phyloP scores from a whole-genome alignment of 2,329 filamentous ascomycete species.

The Fusarium luffae region DNA sequence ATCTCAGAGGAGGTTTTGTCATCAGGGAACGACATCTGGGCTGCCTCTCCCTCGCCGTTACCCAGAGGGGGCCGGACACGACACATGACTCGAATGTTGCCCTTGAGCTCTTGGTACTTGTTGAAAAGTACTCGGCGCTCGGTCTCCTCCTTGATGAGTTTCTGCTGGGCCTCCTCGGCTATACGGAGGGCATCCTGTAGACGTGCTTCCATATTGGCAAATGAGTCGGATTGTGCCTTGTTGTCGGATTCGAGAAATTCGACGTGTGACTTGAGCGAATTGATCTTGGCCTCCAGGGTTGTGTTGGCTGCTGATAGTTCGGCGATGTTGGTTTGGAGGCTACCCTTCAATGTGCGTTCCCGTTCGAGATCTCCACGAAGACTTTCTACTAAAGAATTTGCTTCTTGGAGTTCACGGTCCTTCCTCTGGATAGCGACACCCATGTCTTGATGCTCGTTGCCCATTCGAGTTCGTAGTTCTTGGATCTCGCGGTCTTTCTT shows the following conservation, averaged over 20 bases:
- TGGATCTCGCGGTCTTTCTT: constrained; percentile 71
- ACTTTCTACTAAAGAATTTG: constrained; percentile 57
- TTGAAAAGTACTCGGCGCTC: constrained; percentile 93
- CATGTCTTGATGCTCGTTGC: constrained; percentile 64
- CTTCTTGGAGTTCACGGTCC: constrained; percentile 64
- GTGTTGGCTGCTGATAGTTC: constrained; percentile 71
- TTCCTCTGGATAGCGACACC: constrained; percentile 61
- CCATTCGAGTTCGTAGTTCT: constrained; percentile 67
- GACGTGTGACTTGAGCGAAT: constrained; percentile 82
- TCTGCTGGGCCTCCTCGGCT: constrained; percentile 78
- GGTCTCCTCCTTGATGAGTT: constrained; percentile 90
- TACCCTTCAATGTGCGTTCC: constrained; percentile 71
- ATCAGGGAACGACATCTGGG: constrained; percentile 83
- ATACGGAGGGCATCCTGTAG: constrained; percentile 80
- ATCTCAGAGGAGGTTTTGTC: constrained; percentile 90
- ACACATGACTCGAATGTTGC: constrained; percentile 98
- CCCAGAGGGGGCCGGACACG: constrained; percentile 82
- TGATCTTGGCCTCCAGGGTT: constrained; percentile 78
- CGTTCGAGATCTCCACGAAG: constrained; percentile 65
- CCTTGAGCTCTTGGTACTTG: constrained; percentile 96
- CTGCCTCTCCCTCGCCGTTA: constrained; percentile 69
- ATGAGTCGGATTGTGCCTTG: constrained; percentile 88
- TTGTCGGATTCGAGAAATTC: constrained; percentile 91
- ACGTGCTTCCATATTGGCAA: constrained; percentile 81
- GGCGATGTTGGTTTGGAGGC: constrained; percentile 63